Evolutionary conservation across 2,329 filamentous ascomycete species (phyloP).

Genomic region (Fusarium concolor): DNA sequence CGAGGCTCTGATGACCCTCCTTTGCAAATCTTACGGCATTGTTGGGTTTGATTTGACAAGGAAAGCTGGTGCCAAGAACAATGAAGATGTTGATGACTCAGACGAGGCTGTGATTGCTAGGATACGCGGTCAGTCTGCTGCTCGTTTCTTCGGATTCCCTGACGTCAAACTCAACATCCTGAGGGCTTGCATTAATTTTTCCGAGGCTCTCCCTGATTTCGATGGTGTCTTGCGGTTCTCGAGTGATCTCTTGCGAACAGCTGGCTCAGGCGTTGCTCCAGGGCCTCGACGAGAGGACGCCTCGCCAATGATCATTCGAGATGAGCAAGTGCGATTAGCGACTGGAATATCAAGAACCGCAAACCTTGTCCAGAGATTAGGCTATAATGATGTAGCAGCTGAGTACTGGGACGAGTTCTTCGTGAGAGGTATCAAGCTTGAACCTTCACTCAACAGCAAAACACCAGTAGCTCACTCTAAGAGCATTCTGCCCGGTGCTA

Average conservation of each 20-base stretch:
- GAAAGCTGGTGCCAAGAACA: conserved; percentile 42
- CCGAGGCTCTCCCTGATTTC: conserved; percentile 92
- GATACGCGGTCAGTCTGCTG: conserved; percentile 68
- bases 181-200: conserved; percentile 90
- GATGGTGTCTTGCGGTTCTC: conserved; percentile 90
- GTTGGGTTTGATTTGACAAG: conserved; percentile 60
- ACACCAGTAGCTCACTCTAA: conserved; percentile 75
- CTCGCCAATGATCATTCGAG: conserved; percentile 76
- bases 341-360: conserved; percentile 89
- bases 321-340: conserved; percentile 87
- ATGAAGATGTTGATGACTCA: conserved; percentile 56
- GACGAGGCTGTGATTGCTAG: conserved; percentile 66
- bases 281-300: conserved; percentile 75
- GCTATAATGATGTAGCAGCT: conserved; percentile 75
- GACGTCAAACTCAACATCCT: conserved; percentile 88
- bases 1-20: conserved; percentile 69
- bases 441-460: conserved; percentile 69
- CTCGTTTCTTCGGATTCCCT: conserved; percentile 79
- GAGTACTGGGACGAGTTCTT: conserved; percentile 99
- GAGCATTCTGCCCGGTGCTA: conserved; percentile 63
- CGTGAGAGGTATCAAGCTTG: conserved; percentile 79
- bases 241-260: conserved; percentile 82
- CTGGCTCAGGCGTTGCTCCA: conserved; percentile 83
- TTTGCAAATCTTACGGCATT: conserved; percentile 74
- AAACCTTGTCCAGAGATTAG: conserved; percentile 79